Conservation (phyloP, 2,329 filamentous ascomycete species). For the Colletotrichum truncatum region DNA sequence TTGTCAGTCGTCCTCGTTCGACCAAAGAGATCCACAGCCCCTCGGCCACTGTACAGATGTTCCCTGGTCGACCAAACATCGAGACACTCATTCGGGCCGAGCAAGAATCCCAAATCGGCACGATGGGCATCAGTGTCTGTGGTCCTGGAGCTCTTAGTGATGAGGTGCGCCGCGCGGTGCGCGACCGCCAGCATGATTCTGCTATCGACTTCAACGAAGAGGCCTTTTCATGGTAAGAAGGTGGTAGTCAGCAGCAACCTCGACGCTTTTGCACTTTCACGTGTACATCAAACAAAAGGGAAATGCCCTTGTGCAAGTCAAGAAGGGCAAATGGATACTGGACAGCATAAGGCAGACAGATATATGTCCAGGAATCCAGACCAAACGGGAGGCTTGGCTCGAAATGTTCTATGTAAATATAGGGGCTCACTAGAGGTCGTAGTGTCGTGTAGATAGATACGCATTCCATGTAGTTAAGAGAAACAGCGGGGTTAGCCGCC, state of each 20-base stretch:
- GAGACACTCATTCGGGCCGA: constrained; percentile 77
- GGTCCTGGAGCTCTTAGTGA: constrained; percentile 79
- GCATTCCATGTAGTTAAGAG: constrained; percentile 3
- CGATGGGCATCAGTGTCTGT: constrained; percentile 79
- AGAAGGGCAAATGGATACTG: no score
- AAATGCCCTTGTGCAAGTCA: no score
- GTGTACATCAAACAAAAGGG: no score
- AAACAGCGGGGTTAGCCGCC: not conserved
- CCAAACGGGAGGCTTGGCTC: not conserved
- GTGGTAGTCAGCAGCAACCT: not conserved
- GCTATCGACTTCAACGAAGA: constrained; percentile 84
- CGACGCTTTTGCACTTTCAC: no score
- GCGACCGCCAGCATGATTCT: constrained; percentile 69
- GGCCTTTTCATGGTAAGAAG: constrained; percentile 69
- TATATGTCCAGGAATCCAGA: not conserved
- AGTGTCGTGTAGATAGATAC: not conserved
- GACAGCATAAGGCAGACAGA: no score
- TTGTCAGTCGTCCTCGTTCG: constrained; percentile 77
- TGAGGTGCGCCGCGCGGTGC: constrained; percentile 75
- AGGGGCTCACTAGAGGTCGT: not conserved
- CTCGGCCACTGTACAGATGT: constrained; percentile 83
- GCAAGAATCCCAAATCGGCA: constrained; percentile 78
- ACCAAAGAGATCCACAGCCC: constrained; percentile 86
- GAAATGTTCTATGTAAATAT: constrained; percentile 15
- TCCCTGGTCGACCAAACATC: constrained; percentile 80